Evolutionary conservation across 2,329 filamentous ascomycete genomes (phyloP), one percentile per base, ranked within the genome.

Genomic region (Podosphaera xanthii): DNA sequence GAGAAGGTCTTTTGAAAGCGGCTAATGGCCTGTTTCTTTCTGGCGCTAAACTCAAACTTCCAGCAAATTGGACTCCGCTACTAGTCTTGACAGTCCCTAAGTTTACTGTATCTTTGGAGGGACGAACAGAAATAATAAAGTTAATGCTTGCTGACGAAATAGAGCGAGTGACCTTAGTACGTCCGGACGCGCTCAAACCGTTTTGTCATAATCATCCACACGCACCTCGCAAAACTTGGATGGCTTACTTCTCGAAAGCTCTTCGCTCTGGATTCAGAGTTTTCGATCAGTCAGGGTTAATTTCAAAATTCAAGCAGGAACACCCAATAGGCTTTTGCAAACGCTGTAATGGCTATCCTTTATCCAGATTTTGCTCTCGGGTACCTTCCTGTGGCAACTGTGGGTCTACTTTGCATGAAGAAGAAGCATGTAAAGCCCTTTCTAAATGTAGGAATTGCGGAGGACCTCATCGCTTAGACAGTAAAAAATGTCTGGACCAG

Each of bases 1-100:
- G 53, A 59, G 62, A 64, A 61, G 57, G 50, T 61, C 58, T 59
- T 49, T 55, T 54, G 64, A 62, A 62, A 59, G 31, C 34, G 8
- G 9, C 34, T 9, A 22, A 31, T 42, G 7, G 53, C 30, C 36
- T 56, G 2, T 56, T 31, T 9, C 31, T 31, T 14, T 40, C 30
- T 12, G 36, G 53, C 7, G 53, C 14, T 40, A 56, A 56, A 42
- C 53, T 56, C 42, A 34, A 40, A 56, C 4, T n/a, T 7, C 34
- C 34, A 22, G 31, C 5, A 56, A 56, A 40, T 9, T 56, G 34
- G 35, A 4, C 42, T 22, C 35, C 35, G 9, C 7, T 56, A 4
- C n/a, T 56, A 2, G 42, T 56, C 30, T n/a, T 36, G 3, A 40
- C 34, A 22, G n/a, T 38, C 42, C 34, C 53, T 2, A 31, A 7